A percentile compares a stretch with the other conserved stretches of the same genome.
phyloP scores from a whole-genome alignment of 2,329 filamentous ascomycete genomes.

The Pyrenophora tritici-repentis region DNA sequence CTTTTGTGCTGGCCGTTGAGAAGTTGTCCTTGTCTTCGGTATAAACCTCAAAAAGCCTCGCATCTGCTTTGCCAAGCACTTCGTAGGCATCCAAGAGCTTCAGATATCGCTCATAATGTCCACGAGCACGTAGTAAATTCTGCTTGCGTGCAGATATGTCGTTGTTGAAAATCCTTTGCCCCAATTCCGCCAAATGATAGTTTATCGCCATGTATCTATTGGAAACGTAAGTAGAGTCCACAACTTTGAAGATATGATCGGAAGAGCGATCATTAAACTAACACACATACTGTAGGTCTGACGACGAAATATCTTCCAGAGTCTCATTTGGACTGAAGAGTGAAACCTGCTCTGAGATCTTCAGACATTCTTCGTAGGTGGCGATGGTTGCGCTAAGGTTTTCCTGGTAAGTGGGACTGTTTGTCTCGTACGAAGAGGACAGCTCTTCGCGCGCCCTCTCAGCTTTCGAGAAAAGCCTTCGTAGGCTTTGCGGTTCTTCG shows the following conservation, averaged over 20 bases:
- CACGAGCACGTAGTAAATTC: constrained; percentile 67
- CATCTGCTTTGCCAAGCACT: constrained; percentile 68
- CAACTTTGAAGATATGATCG: neutral
- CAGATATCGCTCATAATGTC: constrained; percentile 78
- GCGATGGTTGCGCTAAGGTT: constrained; percentile 69
- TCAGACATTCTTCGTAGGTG: constrained; percentile 73
- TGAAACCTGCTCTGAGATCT: constrained; percentile 70
- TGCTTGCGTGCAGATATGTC: constrained; percentile 60
- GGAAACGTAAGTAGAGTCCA: constrained; percentile 12
- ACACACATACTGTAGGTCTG: constrained; percentile 71
- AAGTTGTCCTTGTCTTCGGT: constrained; percentile 73
- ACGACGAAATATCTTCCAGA: constrained; percentile 82
- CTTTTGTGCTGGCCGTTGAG: constrained; percentile 68
- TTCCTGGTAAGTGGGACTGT: constrained; percentile 68
- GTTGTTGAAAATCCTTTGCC: constrained; percentile 66
- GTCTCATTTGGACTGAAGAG: constrained; percentile 92
- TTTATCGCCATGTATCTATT: constrained; percentile 73
- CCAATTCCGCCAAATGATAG: constrained; percentile 79
- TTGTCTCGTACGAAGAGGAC: constrained; percentile 67
- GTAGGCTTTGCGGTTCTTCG: constrained; percentile 60
- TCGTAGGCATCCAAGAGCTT: constrained; percentile 78
- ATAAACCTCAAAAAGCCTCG: constrained; percentile 73
- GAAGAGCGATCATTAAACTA: neutral
- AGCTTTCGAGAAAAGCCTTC: constrained; percentile 59
- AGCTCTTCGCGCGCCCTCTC: constrained; percentile 62